These are phyloP conservation scores for Neurospora sp. DNA, from an alignment of 495 filamentous ascomycete species.

Conservation along the genomic window DNA sequence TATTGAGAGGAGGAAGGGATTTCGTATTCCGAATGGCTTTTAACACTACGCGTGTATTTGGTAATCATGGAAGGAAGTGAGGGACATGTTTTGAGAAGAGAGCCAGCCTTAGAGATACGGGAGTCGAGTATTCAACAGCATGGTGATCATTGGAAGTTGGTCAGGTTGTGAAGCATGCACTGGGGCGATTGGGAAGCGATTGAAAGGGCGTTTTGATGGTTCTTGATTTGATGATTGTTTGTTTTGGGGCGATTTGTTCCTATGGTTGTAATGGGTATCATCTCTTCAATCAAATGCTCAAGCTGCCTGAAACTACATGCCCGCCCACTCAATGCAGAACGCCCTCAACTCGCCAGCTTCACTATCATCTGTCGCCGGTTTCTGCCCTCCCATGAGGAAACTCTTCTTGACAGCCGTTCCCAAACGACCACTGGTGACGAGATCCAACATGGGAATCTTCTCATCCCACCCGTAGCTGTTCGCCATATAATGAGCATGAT, in stretches of 20 bases:
- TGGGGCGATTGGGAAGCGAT: neutral
- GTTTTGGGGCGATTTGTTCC: neutral
- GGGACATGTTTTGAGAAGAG: neutral
- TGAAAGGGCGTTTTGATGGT: neutral
- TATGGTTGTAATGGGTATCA: neutral
- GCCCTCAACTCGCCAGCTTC: slow-evolving; percentile 13
- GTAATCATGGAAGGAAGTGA: neutral
- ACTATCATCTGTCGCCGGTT: neutral
- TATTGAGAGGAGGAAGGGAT: neutral
- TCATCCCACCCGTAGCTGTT: slow-evolving; percentile 75
- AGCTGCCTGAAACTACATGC: slow-evolving; percentile 12
- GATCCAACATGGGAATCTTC: slow-evolving; percentile 68
- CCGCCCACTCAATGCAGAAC: slow-evolving; percentile 28
- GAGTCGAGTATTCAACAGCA: neutral
- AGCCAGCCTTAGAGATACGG: neutral
- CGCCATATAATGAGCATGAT: slow-evolving; percentile 86
- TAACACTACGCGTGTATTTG: neutral
- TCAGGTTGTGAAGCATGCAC: neutral
- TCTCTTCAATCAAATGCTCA: neutral
- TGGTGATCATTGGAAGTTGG: neutral
- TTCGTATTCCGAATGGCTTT: neutral
- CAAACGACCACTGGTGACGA: slow-evolving; percentile 76
- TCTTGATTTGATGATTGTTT: neutral
- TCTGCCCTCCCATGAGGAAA: slow-evolving; percentile 68
- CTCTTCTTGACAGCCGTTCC: slow-evolving; percentile 95